A percentile compares a stretch with the other conserved stretches of the same genome.
phyloP scores from a whole-genome alignment of 768 basidiomycete genomes.

The Kwoniella dendrophila region DNA sequence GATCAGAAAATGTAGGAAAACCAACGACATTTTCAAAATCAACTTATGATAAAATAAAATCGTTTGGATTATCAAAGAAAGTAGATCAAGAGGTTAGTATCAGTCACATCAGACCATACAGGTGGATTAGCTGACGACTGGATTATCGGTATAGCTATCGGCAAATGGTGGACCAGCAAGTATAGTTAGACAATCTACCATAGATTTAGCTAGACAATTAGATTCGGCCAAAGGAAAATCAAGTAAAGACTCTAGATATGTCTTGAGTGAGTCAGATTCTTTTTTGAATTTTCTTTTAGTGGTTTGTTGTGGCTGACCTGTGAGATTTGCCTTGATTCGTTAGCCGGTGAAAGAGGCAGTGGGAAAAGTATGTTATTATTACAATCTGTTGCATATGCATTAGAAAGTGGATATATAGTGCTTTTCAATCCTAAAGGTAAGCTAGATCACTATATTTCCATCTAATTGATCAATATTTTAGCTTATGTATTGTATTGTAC shows the following conservation, averaged over 20 bases:
- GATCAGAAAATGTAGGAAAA: conserved; percentile 35
- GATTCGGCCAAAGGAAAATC: conserved; percentile 58
- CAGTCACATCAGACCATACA: neutral
- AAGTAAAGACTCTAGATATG: conserved; percentile 63
- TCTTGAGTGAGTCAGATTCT: conserved; percentile 65
- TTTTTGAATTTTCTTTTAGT: conserved; percentile 5
- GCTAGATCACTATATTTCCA: conserved; percentile 18
- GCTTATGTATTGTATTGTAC: conserved; percentile 1
- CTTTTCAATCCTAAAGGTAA: conserved; percentile 79
- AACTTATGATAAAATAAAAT: conserved; percentile 57
- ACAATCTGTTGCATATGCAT: conserved; percentile 73
- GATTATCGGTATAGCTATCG: conserved; percentile 62
- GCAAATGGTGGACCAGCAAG: conserved; percentile 63
- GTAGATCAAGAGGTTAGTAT: conserved; percentile 69
- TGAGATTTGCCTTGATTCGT: conserved; percentile 21
- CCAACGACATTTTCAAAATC: conserved; percentile 33
- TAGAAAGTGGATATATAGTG: conserved; percentile 72
- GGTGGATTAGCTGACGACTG: conserved; percentile 60
- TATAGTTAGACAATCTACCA: conserved; percentile 70
- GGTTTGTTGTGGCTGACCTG: too few species aligned
- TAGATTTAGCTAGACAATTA: conserved; percentile 63
- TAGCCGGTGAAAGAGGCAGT: conserved; percentile 72
- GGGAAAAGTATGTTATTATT: conserved; percentile 80
- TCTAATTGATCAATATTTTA: neutral
- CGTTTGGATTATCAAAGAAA: conserved; percentile 73